Evolutionary conservation across 2,329 filamentous ascomycete genomes (phyloP), one percentile per base, ranked within the genome.

Genomic region (Ophiostoma novo-ulmi): DNA sequence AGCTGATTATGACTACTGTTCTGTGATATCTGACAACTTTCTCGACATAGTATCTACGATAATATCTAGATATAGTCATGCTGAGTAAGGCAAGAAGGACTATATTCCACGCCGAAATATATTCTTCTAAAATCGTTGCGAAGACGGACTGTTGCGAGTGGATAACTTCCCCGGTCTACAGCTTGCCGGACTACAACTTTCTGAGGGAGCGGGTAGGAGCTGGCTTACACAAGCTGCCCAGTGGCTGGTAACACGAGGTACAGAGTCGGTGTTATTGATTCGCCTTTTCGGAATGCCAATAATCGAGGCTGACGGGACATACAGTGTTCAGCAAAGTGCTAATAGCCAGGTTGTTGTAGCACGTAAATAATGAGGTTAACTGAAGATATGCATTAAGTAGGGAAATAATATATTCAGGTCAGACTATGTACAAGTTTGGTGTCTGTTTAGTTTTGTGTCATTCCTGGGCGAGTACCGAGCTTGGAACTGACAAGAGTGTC

Each of bases 371-470:
- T 4, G 38, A 48, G 17, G 10, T 20, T 20, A 48, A 7, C 5
- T 31, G 5, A 48, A n/a, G 17, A n/a, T 39, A 39, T 31, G 22
- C 52, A 58, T 26, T 48, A 17, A 58, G 52, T 26, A 58, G 58
- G 58, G 58, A 31, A 35, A 35, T 35, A 35, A 61, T 61, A 61
- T 61, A 61, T 61, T 61, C 22, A 26, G 52, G 22, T 61, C 22
- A 61, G 58, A 61, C 58, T 61, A 61, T 61, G 35, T 61, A 61
- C 58, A 35, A 35, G 58, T 61, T 58, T 61, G 58, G 58, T 61
- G 58, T 61, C 58, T 61, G 58, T 31, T 52, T 31, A 20, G 44
- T 48, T 61, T 35, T 7, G 52, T 26, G 52, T 26, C 52, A 14
- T 58, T 58, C 17, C 44, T 20, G 13, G n/a, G 52, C 3, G 3